These are phyloP conservation scores for Trichoderma gamsii DNA, from an alignment of 495 filamentous ascomycete species.

Conservation along the genomic window DNA sequence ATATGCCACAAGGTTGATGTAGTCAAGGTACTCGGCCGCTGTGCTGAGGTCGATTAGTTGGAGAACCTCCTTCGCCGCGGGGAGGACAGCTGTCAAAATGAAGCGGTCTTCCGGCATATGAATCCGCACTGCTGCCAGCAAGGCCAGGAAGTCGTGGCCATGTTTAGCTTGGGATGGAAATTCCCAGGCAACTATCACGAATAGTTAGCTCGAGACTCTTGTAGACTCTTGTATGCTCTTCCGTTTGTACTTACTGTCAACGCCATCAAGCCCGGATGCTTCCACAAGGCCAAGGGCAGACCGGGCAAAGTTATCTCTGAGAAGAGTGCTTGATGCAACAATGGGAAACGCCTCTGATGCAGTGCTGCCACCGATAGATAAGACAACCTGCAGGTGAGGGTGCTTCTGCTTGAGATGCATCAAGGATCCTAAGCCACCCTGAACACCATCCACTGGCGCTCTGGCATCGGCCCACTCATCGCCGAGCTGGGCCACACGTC, in stretches of 20 bases:
- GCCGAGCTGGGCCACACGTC: conserved; percentile 54
- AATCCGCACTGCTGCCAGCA: conserved; percentile 63
- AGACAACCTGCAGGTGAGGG: conserved; percentile 67
- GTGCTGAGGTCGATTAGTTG: conserved; percentile 67
- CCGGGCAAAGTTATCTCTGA: conserved; percentile 64
- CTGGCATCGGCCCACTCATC: conserved; percentile 82
- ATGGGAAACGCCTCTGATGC: conserved; percentile 73
- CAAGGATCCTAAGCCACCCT: conserved; percentile 74
- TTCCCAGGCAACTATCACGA: conserved; percentile 78
- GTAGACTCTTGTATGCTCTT: no score
- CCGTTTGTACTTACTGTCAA: conserved; percentile 61
- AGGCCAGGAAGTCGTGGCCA: conserved; percentile 64
- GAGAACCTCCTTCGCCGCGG: conserved; percentile 68
- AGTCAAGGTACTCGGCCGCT: conserved; percentile 65
- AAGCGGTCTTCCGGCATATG: conserved; percentile 69
- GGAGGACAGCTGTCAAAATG: conserved; percentile 72
- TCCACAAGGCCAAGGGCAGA: conserved; percentile 67
- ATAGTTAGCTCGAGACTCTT: not conserved
- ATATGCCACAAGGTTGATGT: conserved; percentile 82
- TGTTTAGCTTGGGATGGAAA: conserved; percentile 65
- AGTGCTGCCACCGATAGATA: conserved; percentile 82
- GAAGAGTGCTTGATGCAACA: conserved; percentile 56
- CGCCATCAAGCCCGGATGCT: conserved; percentile 72
- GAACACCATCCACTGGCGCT: conserved; percentile 69
- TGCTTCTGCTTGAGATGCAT: conserved; percentile 68